A percentile compares a stretch with the other conserved stretches of the same genome.
Evolutionary conservation across 345 rosid species (phyloP).

Genomic region (Acer negundo): DNA sequence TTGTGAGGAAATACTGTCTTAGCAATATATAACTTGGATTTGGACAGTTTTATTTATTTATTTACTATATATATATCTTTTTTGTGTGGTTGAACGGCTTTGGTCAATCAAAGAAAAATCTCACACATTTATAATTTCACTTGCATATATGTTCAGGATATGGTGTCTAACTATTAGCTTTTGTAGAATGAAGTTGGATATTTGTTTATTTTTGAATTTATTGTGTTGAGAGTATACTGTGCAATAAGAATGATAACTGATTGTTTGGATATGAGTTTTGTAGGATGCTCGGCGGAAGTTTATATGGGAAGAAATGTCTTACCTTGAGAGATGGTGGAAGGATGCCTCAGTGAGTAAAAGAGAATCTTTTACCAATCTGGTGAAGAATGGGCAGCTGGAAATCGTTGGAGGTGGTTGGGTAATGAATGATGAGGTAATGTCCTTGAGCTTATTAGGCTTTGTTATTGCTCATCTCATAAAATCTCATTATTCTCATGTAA

Average conservation of each 20-base stretch:
- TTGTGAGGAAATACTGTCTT: background rate
- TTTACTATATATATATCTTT: no score
- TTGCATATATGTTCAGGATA: background rate
- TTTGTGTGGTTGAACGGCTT: background rate
- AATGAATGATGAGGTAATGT: constrained; percentile 94
- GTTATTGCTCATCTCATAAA: background rate
- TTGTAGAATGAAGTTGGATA: background rate
- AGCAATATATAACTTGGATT: background rate
- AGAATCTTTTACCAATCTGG: constrained; percentile 67
- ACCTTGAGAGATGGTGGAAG: constrained; percentile 99
- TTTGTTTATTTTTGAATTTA: background rate
- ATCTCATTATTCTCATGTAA: background rate
- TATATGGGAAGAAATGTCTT: constrained; percentile 99
- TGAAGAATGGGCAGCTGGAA: constrained; percentile 92
- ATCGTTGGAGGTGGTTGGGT: constrained; percentile 99
- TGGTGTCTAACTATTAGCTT: background rate
- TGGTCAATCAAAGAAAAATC: background rate
- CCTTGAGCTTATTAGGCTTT: constrained; percentile 9
- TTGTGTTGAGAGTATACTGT: background rate
- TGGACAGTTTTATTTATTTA: background rate
- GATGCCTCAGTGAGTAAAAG: constrained; percentile 68
- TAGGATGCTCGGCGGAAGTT: constrained; percentile 88
- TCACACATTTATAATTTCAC: background rate
- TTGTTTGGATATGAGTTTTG: constrained; percentile 26
- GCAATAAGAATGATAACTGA: constrained; percentile 9